Evolutionary conservation across 2,329 filamentous ascomycete genomes (phyloP).

Genomic region (Phoma herbarum): DNA sequence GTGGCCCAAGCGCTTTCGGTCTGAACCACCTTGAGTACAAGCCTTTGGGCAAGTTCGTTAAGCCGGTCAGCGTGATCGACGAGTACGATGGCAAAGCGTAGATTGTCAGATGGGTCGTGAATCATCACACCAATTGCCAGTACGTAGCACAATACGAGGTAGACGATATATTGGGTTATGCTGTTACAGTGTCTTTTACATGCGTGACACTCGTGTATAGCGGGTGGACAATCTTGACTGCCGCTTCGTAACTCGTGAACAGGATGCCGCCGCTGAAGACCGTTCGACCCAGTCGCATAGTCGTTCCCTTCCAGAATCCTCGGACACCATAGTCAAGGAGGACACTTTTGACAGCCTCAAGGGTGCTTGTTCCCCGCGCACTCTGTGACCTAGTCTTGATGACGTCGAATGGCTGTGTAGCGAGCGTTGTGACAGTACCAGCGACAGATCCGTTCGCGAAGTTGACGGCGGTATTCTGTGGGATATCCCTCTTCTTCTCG

Average conservation of each 20-base stretch:
- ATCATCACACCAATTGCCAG: neutral
- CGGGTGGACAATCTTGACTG: slow-evolving; percentile 59
- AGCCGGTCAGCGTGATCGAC: slow-evolving; percentile 63
- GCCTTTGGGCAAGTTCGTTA: slow-evolving; percentile 61
- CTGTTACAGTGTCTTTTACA: slow-evolving; percentile 27
- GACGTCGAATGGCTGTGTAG: slow-evolving; percentile 69
- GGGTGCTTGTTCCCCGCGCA: slow-evolving; percentile 64
- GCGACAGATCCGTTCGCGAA: slow-evolving; percentile 70
- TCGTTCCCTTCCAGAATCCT: slow-evolving; percentile 73
- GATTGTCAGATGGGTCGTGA: neutral
- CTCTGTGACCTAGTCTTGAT: slow-evolving; percentile 71
- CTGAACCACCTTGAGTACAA: slow-evolving; percentile 60
- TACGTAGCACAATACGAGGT: neutral
- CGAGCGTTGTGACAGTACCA: slow-evolving; percentile 67
- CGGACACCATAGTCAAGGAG: slow-evolving; percentile 65
- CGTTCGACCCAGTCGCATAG: slow-evolving; percentile 71
- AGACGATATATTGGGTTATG: slow-evolving; percentile 25
- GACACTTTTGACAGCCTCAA: slow-evolving; percentile 65
- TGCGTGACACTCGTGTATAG: slow-evolving; percentile 38
- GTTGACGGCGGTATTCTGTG: slow-evolving; percentile 62
- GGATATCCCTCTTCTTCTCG: slow-evolving; percentile 57
- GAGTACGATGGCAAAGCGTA: slow-evolving; percentile 52
- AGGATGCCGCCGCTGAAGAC: slow-evolving; percentile 73
- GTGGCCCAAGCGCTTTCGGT: slow-evolving; percentile 61
- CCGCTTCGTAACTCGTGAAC: slow-evolving; percentile 69